A percentile compares a stretch with the other conserved stretches of the same genome.
phyloP scores from a whole-genome alignment of 2,329 filamentous ascomycete genomes.

The Clarireedia monteithiana region DNA sequence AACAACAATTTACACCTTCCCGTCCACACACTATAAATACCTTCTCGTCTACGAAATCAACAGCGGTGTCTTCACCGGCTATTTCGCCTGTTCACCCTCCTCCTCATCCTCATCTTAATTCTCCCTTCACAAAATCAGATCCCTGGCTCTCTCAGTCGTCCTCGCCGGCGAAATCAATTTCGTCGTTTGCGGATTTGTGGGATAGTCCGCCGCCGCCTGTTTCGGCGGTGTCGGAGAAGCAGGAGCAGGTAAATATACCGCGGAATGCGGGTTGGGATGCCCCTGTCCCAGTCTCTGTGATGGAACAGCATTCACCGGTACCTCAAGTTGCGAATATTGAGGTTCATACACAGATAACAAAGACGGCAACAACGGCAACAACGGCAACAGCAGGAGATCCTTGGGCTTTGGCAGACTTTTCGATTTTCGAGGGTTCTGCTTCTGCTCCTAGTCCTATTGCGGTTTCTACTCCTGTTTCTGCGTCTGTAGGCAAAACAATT shows the following conservation, averaged over 20 bases:
- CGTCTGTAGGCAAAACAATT: neutral
- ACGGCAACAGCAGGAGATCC: slow-evolving; percentile 18
- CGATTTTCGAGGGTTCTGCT: slow-evolving; percentile 28
- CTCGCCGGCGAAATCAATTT: neutral
- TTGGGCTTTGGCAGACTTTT: slow-evolving; percentile 31
- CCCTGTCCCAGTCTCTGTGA: no score
- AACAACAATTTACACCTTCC: no score
- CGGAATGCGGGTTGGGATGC: no score
- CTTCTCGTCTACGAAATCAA: no score
- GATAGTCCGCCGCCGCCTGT: no score
- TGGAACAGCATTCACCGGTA: no score
- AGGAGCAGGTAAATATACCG: no score
- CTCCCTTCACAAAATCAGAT: neutral
- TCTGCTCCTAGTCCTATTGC: neutral
- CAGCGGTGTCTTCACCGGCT: no score
- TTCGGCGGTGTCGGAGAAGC: no score
- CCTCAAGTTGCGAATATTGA: neutral
- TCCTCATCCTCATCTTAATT: neutral
- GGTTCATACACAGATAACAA: neutral
- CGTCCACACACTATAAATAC: no score
- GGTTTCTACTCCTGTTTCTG: neutral
- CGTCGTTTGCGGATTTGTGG: neutral
- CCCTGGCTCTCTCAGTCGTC: neutral
- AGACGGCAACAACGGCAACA: neutral
- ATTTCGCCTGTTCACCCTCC: neutral